phyloP scores from a whole-genome alignment of 257 asterid species.

The Plantago major region DNA sequence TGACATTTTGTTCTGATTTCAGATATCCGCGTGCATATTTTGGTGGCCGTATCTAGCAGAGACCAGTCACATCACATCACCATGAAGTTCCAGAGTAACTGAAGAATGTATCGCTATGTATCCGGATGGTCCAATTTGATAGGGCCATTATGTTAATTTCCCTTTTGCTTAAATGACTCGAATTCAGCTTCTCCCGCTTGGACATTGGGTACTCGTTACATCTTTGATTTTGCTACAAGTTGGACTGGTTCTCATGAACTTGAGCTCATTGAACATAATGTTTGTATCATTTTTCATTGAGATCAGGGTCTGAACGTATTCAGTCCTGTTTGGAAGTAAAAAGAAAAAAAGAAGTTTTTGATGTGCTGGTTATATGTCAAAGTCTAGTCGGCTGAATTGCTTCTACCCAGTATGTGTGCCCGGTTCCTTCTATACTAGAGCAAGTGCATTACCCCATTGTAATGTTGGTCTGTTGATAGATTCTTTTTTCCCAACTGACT shows the following conservation, averaged over 20 bases:
- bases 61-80: slow-evolving; percentile 1
- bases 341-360: slow-evolving; percentile 5
- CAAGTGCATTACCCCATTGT: not conserved
- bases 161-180: not conserved
- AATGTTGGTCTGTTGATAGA: not conserved
- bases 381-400: not conserved
- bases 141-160: slow-evolving; percentile 18
- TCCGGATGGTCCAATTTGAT: slow-evolving; percentile 17
- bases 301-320: slow-evolving; percentile 26
- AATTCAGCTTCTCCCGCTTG: slow-evolving; percentile 8
- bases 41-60: slow-evolving; percentile 20
- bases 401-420: no score
- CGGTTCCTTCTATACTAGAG: no score
- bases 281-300: slow-evolving; percentile 12
- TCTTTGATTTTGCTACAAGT: slow-evolving; percentile 14
- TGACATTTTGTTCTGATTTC: slow-evolving; percentile 14
- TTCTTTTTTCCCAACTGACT: not conserved
- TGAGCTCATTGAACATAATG: slow-evolving; percentile 15
- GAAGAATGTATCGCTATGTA: slow-evolving; percentile 15
- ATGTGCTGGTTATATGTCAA: slow-evolving; percentile 18
- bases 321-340: slow-evolving; percentile 12
- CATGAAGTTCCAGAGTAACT: slow-evolving; percentile 13
- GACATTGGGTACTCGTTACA: slow-evolving; percentile 3
- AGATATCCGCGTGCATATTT: slow-evolving; percentile 14
- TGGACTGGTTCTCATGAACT: slow-evolving; percentile 17